Base-by-base conservation (phyloP, 768 basidiomycete genomes). In the Tylopilus intermedius region DNA sequence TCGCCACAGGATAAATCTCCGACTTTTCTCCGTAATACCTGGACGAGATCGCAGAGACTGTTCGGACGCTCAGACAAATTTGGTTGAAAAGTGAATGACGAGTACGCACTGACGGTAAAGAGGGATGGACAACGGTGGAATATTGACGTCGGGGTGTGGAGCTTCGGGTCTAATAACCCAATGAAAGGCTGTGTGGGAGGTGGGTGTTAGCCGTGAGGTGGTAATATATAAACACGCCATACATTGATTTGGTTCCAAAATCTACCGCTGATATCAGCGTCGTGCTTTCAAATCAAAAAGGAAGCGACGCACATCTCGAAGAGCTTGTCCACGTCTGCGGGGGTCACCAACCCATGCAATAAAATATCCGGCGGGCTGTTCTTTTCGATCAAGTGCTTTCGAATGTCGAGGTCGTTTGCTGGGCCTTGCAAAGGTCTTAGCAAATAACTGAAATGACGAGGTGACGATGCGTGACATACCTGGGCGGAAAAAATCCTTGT, bases 61-160 rank as follows among this genome's bases (percentile, higher is more conserved):
- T 57, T 39, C 15, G 1, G 21, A 8, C 24, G 11, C 26, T 50
- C 8, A 49, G 47, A 54, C 8, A 32, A 13, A 45, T 43, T 24
- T 9, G 5, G 10, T 9, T 22, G 21, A 32, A 5, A 33, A 2
- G 49, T 26, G 15, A 6, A 9, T 2, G 15, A 10, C 37, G 6
- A 24, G 45, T 50, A 82, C 81, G 74, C 52, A 87, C 87, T 78
- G 54, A 91, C 90, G 43, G 92, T 94, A 67, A 93, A 92, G 32
- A 95, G 74, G 74, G 94, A 95, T 0, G 93, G 92, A 61, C 88
- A 90, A 49, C 93, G 77, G 18, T 87, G 80, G 59, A 89, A 91
- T 9, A 87, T 89, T 3, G 81, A 78, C 6, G 83, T 80, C 9
- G 90, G 83, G 0, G 86, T 92, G 63, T 94, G 93, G 14, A 94